phyloP scores from a whole-genome alignment of 2,329 filamentous ascomycete species.

The Aspergillus floridensis region DNA sequence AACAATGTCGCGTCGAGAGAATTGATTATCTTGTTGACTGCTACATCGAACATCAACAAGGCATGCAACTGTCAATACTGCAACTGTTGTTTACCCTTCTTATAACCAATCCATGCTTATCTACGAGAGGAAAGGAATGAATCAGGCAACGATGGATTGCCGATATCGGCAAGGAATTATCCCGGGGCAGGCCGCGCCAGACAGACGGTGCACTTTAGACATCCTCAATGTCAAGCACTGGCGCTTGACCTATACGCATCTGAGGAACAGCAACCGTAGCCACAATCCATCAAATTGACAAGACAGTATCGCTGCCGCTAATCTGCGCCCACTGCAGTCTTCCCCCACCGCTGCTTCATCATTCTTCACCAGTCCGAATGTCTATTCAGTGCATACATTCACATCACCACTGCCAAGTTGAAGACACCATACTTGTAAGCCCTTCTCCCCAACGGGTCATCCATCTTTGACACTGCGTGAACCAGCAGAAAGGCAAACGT shows the following conservation, averaged over 20 bases:
- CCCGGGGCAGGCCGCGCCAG: not conserved
- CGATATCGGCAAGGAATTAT: not conserved
- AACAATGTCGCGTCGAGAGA: not conserved
- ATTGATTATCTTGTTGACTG: too few relatives aligned
- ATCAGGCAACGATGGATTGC: not conserved
- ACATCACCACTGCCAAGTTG: too few relatives aligned
- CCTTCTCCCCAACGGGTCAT: not conserved
- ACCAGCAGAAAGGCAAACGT: not conserved
- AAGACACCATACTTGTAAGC: too few relatives aligned
- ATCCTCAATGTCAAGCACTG: too few relatives aligned
- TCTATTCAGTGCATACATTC: too few relatives aligned
- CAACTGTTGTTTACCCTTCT: too few relatives aligned
- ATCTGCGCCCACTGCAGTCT: constrained; percentile 9
- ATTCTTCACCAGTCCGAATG: too few relatives aligned
- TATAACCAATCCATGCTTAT: too few relatives aligned
- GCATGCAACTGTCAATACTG: too few relatives aligned
- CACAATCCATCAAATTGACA: not conserved
- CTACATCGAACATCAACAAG: too few relatives aligned
- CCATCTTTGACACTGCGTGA: not conserved
- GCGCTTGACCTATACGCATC: too few relatives aligned
- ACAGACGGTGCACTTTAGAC: not conserved
- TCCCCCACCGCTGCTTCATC: not conserved
- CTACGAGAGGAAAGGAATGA: not conserved
- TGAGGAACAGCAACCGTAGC: too few relatives aligned
- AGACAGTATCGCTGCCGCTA: not conserved